Conservation (phyloP, 768 basidiomycete species). For the Lactarius tabidus region DNA sequence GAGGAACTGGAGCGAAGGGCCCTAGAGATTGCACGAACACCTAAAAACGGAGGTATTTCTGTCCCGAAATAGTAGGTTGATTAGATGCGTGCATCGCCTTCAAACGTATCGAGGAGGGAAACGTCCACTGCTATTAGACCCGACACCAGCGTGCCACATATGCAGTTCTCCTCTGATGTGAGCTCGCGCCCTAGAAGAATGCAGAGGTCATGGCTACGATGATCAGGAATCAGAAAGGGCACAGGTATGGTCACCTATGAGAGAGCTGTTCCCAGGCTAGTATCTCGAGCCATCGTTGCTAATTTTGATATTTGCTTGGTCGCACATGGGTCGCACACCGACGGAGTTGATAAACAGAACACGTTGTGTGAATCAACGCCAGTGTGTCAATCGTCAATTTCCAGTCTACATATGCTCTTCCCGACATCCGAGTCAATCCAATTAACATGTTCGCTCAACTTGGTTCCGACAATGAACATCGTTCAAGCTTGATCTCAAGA, state of each 20-base stretch:
- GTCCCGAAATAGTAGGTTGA: neutral
- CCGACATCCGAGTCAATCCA: no score
- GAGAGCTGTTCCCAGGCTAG: neutral
- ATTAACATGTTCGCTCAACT: no score
- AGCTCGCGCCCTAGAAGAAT: slow-evolving; percentile 70
- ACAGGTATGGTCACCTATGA: neutral
- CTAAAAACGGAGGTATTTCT: slow-evolving; percentile 69
- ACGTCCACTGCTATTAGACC: slow-evolving; percentile 72
- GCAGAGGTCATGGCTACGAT: slow-evolving; percentile 38
- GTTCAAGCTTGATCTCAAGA: neutral
- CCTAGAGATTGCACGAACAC: slow-evolving; percentile 57
- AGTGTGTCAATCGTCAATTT: no score
- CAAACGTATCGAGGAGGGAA: slow-evolving; percentile 69
- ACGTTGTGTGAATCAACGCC: no score
- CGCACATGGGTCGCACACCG: neutral
- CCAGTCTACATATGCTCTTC: no score
- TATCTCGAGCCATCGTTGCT: neutral
- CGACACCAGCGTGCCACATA: slow-evolving; percentile 73
- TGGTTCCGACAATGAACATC: neutral
- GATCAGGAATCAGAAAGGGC: neutral
- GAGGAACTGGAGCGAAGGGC: slow-evolving; percentile 33
- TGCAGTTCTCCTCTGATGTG: slow-evolving; percentile 58
- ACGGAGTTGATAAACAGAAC: neutral
- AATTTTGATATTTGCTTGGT: neutral
- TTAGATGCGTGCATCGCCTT: slow-evolving; percentile 60